Conservation (phyloP, 805 yeast species). For the Ogataea allantospora region DNA sequence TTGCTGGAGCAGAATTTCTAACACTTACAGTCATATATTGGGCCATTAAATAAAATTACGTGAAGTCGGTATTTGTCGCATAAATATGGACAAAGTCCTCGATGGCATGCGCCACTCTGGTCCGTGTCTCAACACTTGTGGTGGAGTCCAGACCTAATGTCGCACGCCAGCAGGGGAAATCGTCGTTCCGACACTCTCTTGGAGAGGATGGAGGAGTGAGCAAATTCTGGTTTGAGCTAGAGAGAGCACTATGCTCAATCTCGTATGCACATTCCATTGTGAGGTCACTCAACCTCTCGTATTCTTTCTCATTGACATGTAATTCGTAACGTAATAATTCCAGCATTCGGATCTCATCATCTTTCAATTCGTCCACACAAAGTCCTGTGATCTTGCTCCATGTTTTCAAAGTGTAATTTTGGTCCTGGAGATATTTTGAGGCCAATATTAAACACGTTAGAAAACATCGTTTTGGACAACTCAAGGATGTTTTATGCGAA, state of each 20-base stretch:
- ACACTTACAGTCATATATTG: slow-evolving; percentile 13
- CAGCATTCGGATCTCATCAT: slow-evolving; percentile 51
- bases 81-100: slow-evolving; percentile 9
- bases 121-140: slow-evolving; percentile 15
- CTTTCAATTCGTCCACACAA: slow-evolving; percentile 45
- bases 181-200: slow-evolving; percentile 11
- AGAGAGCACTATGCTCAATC: not conserved
- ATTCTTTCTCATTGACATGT: slow-evolving; percentile 48
- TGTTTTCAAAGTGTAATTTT: slow-evolving; percentile 61
- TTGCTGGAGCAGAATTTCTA: slow-evolving; percentile 1
- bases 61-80: slow-evolving; percentile 15
- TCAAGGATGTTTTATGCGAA: slow-evolving; percentile 14
- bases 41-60: slow-evolving; percentile 3
- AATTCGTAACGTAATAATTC: slow-evolving; percentile 54
- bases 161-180: slow-evolving; percentile 6
- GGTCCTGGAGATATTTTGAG: slow-evolving; percentile 71
- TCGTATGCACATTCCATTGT: slow-evolving; percentile 1
- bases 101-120: slow-evolving; percentile 8
- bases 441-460: slow-evolving; percentile 69
- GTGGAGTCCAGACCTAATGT: slow-evolving; percentile 10
- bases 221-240: not conserved
- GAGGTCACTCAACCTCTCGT: slow-evolving; percentile 34
- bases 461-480: slow-evolving; percentile 65
- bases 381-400: slow-evolving; percentile 80
- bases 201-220: slow-evolving; percentile 10